A percentile compares a stretch with the other conserved stretches of the same genome.
These are phyloP conservation scores for Naematelia aurantialba DNA, from an alignment of 768 basidiomycete species.

Conservation along the genomic window DNA sequence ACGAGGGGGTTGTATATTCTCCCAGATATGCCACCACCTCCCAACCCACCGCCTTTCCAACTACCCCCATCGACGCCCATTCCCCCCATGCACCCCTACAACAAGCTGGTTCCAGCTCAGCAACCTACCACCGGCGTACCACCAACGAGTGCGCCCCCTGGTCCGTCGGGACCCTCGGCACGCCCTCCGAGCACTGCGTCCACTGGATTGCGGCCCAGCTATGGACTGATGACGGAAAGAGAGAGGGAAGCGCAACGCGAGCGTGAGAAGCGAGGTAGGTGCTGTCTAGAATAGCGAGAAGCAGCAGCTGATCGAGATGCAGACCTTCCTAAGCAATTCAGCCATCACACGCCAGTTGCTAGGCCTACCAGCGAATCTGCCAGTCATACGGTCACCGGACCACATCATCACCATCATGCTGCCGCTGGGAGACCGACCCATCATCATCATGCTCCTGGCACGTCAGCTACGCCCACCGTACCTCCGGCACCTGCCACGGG, in stretches of 20 bases:
- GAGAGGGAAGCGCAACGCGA: constrained; percentile 3
- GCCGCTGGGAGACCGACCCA: background rate
- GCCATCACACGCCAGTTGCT: background rate
- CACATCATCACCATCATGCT: background rate
- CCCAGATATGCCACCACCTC: background rate
- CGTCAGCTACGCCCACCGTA: background rate
- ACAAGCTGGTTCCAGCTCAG: background rate
- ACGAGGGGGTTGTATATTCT: no score
- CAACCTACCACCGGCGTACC: background rate
- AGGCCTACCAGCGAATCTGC: background rate
- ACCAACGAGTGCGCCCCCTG: background rate
- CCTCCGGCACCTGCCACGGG: background rate
- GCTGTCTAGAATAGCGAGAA: background rate
- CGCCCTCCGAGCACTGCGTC: background rate
- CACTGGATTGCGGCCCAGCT: constrained; percentile 4
- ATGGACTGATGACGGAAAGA: background rate
- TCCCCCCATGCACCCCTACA: background rate
- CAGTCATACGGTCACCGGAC: background rate
- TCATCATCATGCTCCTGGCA: background rate
- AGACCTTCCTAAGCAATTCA: background rate
- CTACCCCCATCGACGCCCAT: background rate
- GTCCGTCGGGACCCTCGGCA: background rate
- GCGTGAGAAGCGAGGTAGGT: constrained; percentile 2
- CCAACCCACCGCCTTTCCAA: background rate
- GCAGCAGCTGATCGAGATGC: background rate